Percentiles rank a stretch among this genome's conserved stretches.
phyloP scores from a whole-genome alignment of 495 filamentous ascomycete species.

The Aspergillus haitiensis region DNA sequence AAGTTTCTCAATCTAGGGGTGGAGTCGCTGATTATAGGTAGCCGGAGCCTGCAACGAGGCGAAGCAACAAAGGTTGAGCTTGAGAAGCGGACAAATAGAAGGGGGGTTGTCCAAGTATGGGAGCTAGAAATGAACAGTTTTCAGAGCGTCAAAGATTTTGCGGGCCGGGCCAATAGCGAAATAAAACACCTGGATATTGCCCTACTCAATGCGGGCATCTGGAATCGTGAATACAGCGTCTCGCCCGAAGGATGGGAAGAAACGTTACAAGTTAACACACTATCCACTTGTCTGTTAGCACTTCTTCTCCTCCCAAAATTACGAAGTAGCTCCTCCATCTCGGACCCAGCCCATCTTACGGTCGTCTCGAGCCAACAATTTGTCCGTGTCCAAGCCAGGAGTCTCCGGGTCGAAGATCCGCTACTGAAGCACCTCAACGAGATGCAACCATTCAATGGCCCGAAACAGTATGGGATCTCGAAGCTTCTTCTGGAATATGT shows the following conservation, averaged over 20 bases:
- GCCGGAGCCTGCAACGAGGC: conserved; percentile 46
- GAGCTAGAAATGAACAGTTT: conserved; percentile 56
- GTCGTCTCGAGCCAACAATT: conserved; percentile 48
- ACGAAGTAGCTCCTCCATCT: conserved; percentile 25
- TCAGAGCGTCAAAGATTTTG: conserved; percentile 50
- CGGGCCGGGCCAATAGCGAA: conserved; percentile 39
- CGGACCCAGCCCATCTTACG: conserved; percentile 36
- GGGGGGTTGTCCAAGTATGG: conserved; percentile 50
- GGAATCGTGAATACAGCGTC: conserved; percentile 35
- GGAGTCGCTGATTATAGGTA: conserved; percentile 43
- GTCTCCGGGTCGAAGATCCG: conserved; percentile 32
- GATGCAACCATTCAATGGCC: conserved; percentile 28
- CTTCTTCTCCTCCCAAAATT: conserved; percentile 56
- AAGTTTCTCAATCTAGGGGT: conserved; percentile 48
- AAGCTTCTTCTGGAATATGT: conserved; percentile 52
- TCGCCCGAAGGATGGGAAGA: conserved; percentile 55
- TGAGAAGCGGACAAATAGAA: conserved; percentile 43
- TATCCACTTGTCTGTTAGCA: conserved; percentile 57
- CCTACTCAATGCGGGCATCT: conserved; percentile 48
- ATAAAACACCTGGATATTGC: conserved; percentile 42
- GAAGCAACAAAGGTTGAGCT: conserved; percentile 46
- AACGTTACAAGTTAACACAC: conserved; percentile 57
- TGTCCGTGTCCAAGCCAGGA: conserved; percentile 37
- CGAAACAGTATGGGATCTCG: conserved; percentile 46
- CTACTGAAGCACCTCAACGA: conserved; percentile 40